Evolutionary conservation across 1,284 basidiomycete species (phyloP).

Genomic region (Psilocybe mexicana): DNA sequence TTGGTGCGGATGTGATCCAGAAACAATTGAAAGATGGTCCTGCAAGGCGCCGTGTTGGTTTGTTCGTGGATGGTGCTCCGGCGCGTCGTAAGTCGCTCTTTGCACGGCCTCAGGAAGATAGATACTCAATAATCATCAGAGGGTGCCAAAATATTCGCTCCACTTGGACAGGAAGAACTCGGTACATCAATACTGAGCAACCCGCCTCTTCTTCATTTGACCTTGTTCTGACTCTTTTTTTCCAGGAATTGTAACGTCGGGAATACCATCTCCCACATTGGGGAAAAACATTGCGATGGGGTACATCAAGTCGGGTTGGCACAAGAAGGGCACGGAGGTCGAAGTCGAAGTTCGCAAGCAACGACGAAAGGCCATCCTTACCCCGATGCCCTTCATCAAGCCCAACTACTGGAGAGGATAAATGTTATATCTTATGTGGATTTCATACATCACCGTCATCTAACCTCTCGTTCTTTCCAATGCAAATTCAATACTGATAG

Average conservation of each 20-base stretch:
- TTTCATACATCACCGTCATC: neutral
- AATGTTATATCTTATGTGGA: neutral
- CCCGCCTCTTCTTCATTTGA: slow-evolving; percentile 17
- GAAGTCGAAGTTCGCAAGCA: slow-evolving; percentile 80
- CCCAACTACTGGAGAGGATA: slow-evolving; percentile 70
- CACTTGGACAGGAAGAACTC: slow-evolving; percentile 55
- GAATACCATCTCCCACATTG: slow-evolving; percentile 92
- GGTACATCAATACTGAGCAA: slow-evolving; percentile 35
- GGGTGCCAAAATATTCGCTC: slow-evolving; percentile 76
- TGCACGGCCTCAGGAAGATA: slow-evolving; percentile 2
- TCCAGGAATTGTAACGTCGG: slow-evolving; percentile 82
- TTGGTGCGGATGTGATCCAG: slow-evolving; percentile 81
- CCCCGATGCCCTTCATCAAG: slow-evolving; percentile 81
- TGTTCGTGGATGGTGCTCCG: slow-evolving; percentile 83
- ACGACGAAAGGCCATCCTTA: slow-evolving; percentile 65
- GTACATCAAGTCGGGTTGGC: slow-evolving; percentile 71
- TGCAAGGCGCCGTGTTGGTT: slow-evolving; percentile 78
- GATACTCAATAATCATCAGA: slow-evolving; percentile 45
- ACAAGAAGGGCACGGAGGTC: slow-evolving; percentile 90
- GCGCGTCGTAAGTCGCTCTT: slow-evolving; percentile 64
- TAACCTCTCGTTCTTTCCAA: neutral
- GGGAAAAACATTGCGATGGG: slow-evolving; percentile 97
- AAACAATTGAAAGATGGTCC: slow-evolving; percentile 84
- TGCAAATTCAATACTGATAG: neutral
- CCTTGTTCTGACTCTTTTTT: slow-evolving; percentile 10